Base-by-base conservation (phyloP, 2,329 filamentous ascomycete species). In the Thielaviopsis populi region DNA sequence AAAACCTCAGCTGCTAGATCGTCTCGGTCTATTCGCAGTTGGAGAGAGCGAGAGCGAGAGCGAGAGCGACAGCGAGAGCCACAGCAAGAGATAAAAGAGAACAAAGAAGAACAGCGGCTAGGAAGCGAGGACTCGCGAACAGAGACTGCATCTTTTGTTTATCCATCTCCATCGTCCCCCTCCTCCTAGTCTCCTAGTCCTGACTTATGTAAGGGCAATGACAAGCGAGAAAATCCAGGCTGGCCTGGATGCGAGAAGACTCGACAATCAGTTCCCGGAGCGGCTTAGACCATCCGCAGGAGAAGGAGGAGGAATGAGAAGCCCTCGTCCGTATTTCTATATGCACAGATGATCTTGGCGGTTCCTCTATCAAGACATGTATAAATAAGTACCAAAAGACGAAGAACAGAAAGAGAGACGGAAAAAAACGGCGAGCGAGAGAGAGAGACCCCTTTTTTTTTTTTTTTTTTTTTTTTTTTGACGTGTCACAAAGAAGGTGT, bases 181-280 rank as follows among this genome's bases (percentile, higher is more conserved):
- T 43, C 42, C 13, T 6, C 22, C 27, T n/a, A 4, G 22, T 30
- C 50, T 10, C 30, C 13, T 43, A 24, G 30, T 27, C 53, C 24
- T n/a, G 53, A 37, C 27, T 33, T 37, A 15, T 37, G 53, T 8
- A 56, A 56, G 53, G 30, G 30, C 15, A 46, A 46, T n/a, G n/a
- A 46, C 42, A 46, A 56, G 30, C 53, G 30, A 56, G 53, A 37
- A 54, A 56, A 56, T 56, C 53, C 24, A 56, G 53, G 27, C n/a
- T 37, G 53, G 53, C 37, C 53, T 56, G 53, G 27, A 56, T 56
- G 53, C 53, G 53, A 27, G 53, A 56, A 37, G 30, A 37, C n/a
- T n/a, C 17, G 53, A 5, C 33, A 56, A 19, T 56, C 53, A 56
- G 53, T 19, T n/a, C 53, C 24, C 30, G n/a, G 37, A 56, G 53